Conservation (phyloP, 2,329 filamentous ascomycete genomes). For the Plectosphaerella plurivora region DNA sequence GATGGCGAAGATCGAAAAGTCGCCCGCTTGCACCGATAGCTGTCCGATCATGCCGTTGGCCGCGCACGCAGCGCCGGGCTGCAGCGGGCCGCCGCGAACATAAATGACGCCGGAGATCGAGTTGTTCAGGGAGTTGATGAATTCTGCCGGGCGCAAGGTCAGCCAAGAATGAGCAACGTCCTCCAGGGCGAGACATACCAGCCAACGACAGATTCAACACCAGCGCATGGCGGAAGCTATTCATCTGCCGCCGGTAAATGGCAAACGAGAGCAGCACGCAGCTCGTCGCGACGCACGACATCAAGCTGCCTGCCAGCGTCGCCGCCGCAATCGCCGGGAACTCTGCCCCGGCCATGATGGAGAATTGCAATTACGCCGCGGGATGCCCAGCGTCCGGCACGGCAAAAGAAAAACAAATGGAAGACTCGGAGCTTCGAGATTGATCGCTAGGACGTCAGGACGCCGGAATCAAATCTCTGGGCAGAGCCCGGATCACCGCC, state of each 20-base stretch:
- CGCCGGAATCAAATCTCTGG: background rate
- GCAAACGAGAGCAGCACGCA: conserved; percentile 10
- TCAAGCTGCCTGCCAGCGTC: conserved; percentile 11
- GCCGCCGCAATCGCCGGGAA: conserved; percentile 3
- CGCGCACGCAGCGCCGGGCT: conserved; percentile 26
- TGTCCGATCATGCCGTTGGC: conserved; percentile 40
- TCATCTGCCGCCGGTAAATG: conserved; percentile 11
- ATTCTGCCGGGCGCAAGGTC: conserved; percentile 20
- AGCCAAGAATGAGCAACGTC: background rate
- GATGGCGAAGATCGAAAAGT: conserved; percentile 39
- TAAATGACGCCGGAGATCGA: conserved; percentile 32
- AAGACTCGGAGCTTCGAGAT: background rate
- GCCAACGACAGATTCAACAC: conserved; percentile 16
- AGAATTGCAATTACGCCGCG: background rate
- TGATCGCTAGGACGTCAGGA: background rate
- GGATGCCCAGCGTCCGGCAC: background rate
- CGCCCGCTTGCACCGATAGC: conserved; percentile 36
- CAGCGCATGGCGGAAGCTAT: conserved; percentile 17
- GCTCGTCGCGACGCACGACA: conserved; percentile 9
- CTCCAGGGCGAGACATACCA: conserved; percentile 9
- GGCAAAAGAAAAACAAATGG: too few species aligned
- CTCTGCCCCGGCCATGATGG: background rate
- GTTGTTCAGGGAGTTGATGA: conserved; percentile 37
- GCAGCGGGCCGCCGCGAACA: conserved; percentile 19
- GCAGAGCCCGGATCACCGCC: background rate